Conservation (phyloP, 192 early-diverging fungal genomes). For the Backusella liffmaniae region DNA sequence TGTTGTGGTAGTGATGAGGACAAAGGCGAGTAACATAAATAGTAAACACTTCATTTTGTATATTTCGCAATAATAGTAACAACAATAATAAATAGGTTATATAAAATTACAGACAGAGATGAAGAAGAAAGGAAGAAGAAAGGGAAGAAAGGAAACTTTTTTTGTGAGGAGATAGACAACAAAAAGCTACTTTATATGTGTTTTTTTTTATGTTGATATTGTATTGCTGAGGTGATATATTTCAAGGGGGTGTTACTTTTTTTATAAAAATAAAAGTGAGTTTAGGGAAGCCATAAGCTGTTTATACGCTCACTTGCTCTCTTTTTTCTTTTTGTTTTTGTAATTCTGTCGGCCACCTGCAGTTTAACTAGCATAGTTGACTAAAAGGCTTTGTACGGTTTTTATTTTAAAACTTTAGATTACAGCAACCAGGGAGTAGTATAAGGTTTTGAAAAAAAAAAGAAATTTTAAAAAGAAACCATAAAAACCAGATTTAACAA, state of each 20-base stretch:
- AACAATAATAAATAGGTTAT: neutral
- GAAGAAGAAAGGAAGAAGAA: neutral
- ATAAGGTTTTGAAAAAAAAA: neutral
- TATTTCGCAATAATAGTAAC: neutral
- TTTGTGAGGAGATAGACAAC: neutral
- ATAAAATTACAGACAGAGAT: neutral
- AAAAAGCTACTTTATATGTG: neutral
- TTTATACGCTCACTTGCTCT: neutral
- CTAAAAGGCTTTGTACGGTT: neutral
- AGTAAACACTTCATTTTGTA: slow-evolving; percentile 11
- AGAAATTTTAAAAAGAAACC: neutral
- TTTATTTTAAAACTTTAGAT: neutral
- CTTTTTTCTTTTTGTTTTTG: neutral
- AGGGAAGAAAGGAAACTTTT: neutral
- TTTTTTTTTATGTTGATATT: neutral
- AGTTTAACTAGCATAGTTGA: neutral
- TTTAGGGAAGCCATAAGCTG: neutral
- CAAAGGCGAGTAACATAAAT: slow-evolving; percentile 6
- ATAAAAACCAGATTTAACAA: neutral
- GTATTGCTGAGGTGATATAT: neutral
- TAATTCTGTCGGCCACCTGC: neutral
- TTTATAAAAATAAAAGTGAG: neutral
- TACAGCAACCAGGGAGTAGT: neutral
- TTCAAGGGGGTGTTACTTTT: neutral
- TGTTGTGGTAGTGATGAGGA: neutral